Evolutionary conservation across 805 yeast species (phyloP), one percentile per base, ranked within the genome.

Genomic region (Pichia cephalocereana): DNA sequence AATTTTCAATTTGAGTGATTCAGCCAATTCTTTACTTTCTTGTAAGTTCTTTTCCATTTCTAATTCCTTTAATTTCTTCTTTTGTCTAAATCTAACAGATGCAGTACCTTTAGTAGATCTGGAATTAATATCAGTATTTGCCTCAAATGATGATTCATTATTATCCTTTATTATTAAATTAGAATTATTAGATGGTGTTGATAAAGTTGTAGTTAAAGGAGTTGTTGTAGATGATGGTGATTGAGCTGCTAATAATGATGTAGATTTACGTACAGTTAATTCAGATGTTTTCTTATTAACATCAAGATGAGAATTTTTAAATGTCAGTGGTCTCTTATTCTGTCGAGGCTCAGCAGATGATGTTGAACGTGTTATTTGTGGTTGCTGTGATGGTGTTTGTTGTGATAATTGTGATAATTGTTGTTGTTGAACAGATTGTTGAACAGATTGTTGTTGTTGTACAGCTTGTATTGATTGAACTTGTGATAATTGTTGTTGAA

Each of bases 1-100:
- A 50, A 93, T 79, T 60, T 81, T 81, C 59, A 77, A 74, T 64
- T 89, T 95, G 52, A 89, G 72, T 23, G 70, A 69, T 43, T 71
- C 67, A 15, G 90, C 81, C 52, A 77, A 67, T 32, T 85, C 90
- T 56, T 79, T 80, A 57, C 91, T 71, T 51, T 84, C 90, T 56
- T 78, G 77, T 18, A 90, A 75, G 50, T 75, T 79, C 50, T 80
- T 72, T 66, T 90, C 96, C 81, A 91, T 77, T 62, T 90, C 91
- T 67, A 86, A 93, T 68, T 91, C 97, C 64, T 87, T 85, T 67
- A 84, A 60, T 74, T 91, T 90, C 79, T 86, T 89, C 75, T 87
- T 88, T 62, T 88, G 78, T 54, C 99, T 76, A 72, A 91, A 91
- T 51, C 98, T 74, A 5, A 97, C 97, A 19, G 91, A 81, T 1